Evolutionary conservation across 2,329 filamentous ascomycete species (phyloP).

Genomic region (Diaporthe capsici): DNA sequence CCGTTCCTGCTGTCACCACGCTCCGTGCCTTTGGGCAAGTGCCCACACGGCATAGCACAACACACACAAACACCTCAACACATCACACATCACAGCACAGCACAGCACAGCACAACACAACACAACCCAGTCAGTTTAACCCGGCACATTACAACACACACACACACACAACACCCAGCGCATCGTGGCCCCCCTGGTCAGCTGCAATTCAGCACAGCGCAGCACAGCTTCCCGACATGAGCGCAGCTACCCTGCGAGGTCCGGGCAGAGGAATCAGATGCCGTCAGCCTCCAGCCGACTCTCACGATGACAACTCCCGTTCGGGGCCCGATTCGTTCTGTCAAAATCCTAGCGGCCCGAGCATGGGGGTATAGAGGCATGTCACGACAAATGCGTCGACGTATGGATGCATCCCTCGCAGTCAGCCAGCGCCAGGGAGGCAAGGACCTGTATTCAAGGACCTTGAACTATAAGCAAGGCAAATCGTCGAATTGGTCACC

Average conservation of each 20-base stretch:
- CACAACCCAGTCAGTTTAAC: neutral
- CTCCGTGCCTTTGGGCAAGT: neutral
- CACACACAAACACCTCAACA: slow-evolving; percentile 17
- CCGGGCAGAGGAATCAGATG: neutral
- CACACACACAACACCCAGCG: neutral
- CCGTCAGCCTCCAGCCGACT: neutral
- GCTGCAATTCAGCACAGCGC: neutral
- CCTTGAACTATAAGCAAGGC: neutral
- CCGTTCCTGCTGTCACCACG: neutral
- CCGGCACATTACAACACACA: neutral
- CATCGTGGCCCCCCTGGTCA: neutral
- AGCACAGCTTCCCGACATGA: neutral
- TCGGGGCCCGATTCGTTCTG: slow-evolving; percentile 1
- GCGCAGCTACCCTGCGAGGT: neutral
- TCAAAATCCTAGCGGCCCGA: neutral
- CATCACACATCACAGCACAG: neutral
- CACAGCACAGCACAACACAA: neutral
- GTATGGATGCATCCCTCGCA: neutral
- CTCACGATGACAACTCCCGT: neutral
- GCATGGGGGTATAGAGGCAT: no score
- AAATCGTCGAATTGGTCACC: neutral
- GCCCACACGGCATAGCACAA: slow-evolving; percentile 13
- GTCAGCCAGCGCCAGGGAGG: neutral
- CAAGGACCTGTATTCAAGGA: neutral
- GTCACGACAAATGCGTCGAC: neutral